phyloP scores from a whole-genome alignment of 768 basidiomycete species.

The Suillus subaureus region DNA sequence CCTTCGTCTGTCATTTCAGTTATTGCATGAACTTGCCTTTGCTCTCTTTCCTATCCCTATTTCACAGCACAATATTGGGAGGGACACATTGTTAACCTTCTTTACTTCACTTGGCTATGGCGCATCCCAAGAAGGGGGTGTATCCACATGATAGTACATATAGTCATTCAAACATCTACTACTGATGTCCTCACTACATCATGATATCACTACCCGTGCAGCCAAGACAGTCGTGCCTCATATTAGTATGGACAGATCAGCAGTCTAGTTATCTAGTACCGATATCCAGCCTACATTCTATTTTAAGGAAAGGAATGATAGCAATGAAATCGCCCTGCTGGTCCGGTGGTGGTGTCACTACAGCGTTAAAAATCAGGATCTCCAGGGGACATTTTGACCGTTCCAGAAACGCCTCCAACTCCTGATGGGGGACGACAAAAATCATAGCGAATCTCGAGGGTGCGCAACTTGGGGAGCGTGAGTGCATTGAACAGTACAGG shows the following conservation, averaged over 20 bases:
- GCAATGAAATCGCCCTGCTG: neutral
- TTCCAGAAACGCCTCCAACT: neutral
- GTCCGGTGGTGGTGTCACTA: neutral
- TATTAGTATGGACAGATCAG: no score
- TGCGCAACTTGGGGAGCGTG: neutral
- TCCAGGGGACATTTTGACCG: neutral
- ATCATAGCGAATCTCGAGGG: constrained; percentile 1
- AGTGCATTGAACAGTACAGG: neutral
- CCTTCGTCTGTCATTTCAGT: neutral
- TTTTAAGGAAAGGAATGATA: neutral
- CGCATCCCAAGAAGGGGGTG: neutral
- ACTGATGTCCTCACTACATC: neutral
- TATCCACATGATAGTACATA: neutral
- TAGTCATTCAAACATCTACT: neutral
- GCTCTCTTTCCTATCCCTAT: neutral
- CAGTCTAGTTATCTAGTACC: no score
- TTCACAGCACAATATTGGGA: neutral
- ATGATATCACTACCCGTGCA: neutral
- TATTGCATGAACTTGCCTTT: neutral
- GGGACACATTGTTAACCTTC: neutral
- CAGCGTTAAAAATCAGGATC: neutral
- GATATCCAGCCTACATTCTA: neutral
- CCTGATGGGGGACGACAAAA: neutral
- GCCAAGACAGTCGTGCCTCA: neutral
- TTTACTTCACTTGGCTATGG: neutral